Conservation (phyloP, 345 rosid genomes). For the Rubroshorea leprosula region DNA sequence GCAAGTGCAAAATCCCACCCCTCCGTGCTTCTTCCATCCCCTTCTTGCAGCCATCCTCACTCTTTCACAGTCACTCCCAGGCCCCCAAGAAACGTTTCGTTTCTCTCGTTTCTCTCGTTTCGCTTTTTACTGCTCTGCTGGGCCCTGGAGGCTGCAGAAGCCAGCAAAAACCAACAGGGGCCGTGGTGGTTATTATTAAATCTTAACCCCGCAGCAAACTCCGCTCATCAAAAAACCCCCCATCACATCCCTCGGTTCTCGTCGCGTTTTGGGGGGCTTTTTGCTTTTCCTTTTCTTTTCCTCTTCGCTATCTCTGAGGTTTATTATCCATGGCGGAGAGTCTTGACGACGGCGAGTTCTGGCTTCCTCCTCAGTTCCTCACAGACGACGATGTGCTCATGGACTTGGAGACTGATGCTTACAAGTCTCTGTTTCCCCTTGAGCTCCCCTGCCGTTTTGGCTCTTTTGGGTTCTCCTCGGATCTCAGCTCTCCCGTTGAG, state of each 20-base stretch:
- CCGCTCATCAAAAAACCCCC: neutral
- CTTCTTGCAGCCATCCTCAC: too few species aligned
- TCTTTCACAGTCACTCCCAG: too few species aligned
- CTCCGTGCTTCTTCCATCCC: conserved; percentile 1
- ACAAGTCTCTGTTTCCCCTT: conserved; percentile 21
- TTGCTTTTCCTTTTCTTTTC: neutral
- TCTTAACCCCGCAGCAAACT: conserved; percentile 35
- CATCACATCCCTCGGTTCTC: neutral
- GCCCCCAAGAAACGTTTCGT: neutral
- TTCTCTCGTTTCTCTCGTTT: neutral
- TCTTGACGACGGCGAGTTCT: conserved; percentile 61
- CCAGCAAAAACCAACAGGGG: conserved; percentile 17
- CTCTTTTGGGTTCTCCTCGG: conserved; percentile 29
- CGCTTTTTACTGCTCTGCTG: neutral
- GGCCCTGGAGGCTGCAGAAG: conserved; percentile 31
- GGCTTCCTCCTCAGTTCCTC: conserved; percentile 74
- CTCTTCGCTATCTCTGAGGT: neutral
- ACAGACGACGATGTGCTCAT: conserved; percentile 48
- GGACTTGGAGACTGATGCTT: conserved; percentile 21
- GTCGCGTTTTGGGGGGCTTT: too few species aligned
- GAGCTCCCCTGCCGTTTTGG: conserved; percentile 34
- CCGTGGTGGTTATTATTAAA: conserved; percentile 27
- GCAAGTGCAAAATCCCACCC: conserved; percentile 3
- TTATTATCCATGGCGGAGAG: conserved; percentile 44
- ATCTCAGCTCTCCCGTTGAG: conserved; percentile 56